Conservation (phyloP, 1,284 basidiomycete genomes). For the Fomitiporia mediterranea region DNA sequence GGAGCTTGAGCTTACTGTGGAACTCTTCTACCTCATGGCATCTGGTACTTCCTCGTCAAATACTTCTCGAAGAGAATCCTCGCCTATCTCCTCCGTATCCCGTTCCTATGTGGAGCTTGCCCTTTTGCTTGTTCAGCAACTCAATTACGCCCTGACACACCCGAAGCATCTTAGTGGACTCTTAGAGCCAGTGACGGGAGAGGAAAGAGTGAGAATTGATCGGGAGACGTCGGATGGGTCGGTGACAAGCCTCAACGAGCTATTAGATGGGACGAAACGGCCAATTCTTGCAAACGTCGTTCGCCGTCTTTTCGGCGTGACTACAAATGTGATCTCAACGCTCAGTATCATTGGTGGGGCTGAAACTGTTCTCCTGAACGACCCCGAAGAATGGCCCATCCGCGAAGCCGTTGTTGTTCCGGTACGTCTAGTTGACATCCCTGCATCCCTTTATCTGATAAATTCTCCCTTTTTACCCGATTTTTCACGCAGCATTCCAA, state of each 20-base stretch:
- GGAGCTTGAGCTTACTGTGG: conserved; percentile 76
- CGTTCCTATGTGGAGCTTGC: conserved; percentile 62
- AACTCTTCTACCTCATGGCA: conserved; percentile 70
- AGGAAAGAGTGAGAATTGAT: conserved; percentile 68
- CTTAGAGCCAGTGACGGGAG: conserved; percentile 73
- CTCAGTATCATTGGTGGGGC: conserved; percentile 69
- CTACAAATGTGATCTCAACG: conserved; percentile 64
- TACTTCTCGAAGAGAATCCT: conserved; percentile 40
- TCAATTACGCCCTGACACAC: conserved; percentile 88
- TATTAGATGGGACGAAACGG: conserved; percentile 56
- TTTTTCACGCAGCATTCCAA: conserved; percentile 60
- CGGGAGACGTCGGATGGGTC: conserved; percentile 38
- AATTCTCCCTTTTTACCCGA: conserved; percentile 21
- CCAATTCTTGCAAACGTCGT: conserved; percentile 69
- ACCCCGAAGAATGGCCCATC: conserved; percentile 66
- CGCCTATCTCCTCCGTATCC: conserved; percentile 56
- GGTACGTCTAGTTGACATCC: conserved; percentile 43
- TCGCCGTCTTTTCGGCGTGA: conserved; percentile 63
- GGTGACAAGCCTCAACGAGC: conserved; percentile 37
- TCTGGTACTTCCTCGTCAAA: conserved; percentile 42
- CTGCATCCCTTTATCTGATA: conserved; percentile 1
- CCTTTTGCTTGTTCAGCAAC: conserved; percentile 75
- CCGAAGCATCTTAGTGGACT: conserved; percentile 81
- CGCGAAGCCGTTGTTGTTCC: conserved; percentile 67
- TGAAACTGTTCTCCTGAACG: conserved; percentile 60